A percentile compares a stretch with the other conserved stretches of the same genome.
Conservation (phyloP, 345 rosid genomes). For the Eucalyptus sideroxylon region DNA sequence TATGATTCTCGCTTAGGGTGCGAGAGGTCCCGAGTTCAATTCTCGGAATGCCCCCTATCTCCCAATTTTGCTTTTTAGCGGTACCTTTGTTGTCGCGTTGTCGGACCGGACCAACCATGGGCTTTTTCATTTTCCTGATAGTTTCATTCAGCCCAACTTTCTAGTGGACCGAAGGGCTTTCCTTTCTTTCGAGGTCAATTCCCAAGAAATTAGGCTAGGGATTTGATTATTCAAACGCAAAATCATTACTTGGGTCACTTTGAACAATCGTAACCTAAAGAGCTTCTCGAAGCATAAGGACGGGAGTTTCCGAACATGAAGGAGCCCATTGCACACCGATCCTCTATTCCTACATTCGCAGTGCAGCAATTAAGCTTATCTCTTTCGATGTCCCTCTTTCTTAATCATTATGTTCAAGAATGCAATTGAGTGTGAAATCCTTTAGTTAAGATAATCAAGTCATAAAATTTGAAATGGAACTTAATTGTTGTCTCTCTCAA, state of each 20-base stretch:
- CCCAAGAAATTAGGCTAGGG: neutral
- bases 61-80: neutral
- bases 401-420: neutral
- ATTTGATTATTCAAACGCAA: neutral
- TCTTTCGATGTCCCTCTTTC: neutral
- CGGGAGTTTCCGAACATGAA: neutral
- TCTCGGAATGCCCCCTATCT: constrained; percentile 50
- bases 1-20: constrained; percentile 91
- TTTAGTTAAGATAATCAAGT: neutral
- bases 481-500: neutral
- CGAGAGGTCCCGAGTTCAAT: constrained; percentile 83
- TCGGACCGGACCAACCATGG: neutral
- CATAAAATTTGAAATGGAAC: neutral
- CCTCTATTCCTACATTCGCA: neutral
- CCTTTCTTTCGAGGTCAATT: neutral
- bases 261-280: neutral
- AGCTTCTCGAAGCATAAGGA: neutral
- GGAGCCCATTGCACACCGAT: neutral
- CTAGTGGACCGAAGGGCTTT: neutral
- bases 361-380: neutral
- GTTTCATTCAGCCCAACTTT: neutral
- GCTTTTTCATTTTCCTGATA: neutral
- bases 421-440: neutral
- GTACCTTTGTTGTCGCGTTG: neutral
- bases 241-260: neutral